A percentile compares a stretch with the other conserved stretches of the same genome.
phyloP scores from a whole-genome alignment of 768 basidiomycete genomes.

The Boletus bicolor region DNA sequence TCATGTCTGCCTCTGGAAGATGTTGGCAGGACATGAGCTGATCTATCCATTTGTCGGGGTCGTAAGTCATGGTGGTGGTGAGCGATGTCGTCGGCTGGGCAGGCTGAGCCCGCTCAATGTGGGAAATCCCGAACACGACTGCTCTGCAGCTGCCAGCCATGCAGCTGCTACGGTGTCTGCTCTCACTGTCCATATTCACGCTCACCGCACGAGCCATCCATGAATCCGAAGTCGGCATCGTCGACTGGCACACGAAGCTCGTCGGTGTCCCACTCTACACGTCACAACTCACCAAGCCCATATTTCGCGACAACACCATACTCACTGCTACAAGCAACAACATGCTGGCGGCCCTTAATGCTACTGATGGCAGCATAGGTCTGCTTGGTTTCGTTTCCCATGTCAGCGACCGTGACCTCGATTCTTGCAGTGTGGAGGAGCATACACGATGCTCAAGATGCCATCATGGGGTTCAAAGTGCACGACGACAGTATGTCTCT shows the following conservation, averaged over 20 bases:
- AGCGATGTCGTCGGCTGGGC: neutral
- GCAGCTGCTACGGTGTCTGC: constrained; percentile 16
- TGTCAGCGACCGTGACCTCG: neutral
- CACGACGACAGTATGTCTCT: constrained; percentile 51
- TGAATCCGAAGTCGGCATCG: constrained; percentile 70
- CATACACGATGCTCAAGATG: constrained; percentile 66
- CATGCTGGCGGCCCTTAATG: constrained; percentile 71
- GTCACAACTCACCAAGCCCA: constrained; percentile 51
- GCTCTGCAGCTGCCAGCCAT: constrained; percentile 2
- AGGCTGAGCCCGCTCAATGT: constrained; percentile 6
- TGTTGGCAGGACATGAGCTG: constrained; percentile 85
- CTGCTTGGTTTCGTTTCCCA: constrained; percentile 3
- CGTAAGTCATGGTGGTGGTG: constrained; percentile 32
- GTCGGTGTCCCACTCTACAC: constrained; percentile 68
- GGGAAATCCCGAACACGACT: constrained; percentile 12
- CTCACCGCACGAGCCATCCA: constrained; percentile 49
- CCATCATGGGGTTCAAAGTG: constrained; percentile 60
- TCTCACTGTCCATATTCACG: constrained; percentile 16
- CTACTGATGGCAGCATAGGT: constrained; percentile 71
- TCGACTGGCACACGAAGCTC: constrained; percentile 85
- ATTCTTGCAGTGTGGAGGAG: constrained; percentile 70
- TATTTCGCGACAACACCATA: constrained; percentile 58
- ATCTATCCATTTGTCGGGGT: constrained; percentile 81
- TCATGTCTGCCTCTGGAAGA: constrained; percentile 91
- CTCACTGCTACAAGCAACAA: constrained; percentile 69